Evolutionary conservation across 768 basidiomycete species (phyloP), one percentile per base, ranked within the genome.

Genomic region (Suillus bovinus): DNA sequence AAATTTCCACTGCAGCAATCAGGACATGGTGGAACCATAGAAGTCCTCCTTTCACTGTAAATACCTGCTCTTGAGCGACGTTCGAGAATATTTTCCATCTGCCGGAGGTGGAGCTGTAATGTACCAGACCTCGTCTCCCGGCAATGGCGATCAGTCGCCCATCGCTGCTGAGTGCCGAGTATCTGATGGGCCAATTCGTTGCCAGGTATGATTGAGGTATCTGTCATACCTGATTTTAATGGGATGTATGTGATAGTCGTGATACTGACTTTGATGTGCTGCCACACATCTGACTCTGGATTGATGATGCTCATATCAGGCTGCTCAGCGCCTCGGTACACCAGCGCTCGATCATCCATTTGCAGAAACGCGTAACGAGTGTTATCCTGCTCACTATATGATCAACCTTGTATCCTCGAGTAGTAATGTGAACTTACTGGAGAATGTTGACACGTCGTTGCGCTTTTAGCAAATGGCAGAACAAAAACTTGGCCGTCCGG

Each of bases 271-370:
- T 96, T 96, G 74, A 98, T 90, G 76, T 92, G 91, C 68, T 99
- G 94, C 96, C 96, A 99, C 20, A 98, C 96, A 69, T 98, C 96
- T 4, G 93, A 93, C 72, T 96, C 95, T 17, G 96, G 95, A 71
- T 98, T 98, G 70, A 99, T 97, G 61, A 99, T 89, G 71, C 94
- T 96, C 89, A 97, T 90, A 72, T 98, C 96, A 6, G 96, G 96
- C 72, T 98, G 96, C 73, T 98, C 96, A 33, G 96, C 94, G 16
- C 96, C 96, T 60, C 96, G 85, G 74, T 98, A 99, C 17, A 98
- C 87, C 1, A 97, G 82, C 2, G 92, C 91, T 46, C 94, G 86
- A 68, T 99, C 96, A 69, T 98, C 95, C 86, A 96, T 86, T 76
- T 96, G 94, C 44, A 98, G 80, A 76, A 96, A 96, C 1, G 94